Conservation (phyloP, 331 rosid species). For the Quercus lobata region DNA sequence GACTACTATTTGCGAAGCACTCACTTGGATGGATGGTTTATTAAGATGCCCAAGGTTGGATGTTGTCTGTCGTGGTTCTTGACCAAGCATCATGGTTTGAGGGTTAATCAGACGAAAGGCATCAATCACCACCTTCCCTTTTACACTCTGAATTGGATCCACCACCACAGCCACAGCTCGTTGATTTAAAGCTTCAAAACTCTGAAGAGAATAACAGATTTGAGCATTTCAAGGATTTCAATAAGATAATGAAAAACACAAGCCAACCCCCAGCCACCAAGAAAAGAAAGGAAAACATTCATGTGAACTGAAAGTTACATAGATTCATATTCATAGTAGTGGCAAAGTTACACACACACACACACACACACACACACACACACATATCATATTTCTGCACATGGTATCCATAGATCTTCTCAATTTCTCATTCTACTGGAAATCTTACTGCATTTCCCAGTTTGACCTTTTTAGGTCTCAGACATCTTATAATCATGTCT, state of each 20-base stretch:
- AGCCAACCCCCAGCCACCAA: background rate
- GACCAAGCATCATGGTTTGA: slow-evolving; percentile 98
- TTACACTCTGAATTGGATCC: slow-evolving; percentile 98
- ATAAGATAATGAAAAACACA: background rate
- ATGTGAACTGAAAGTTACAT: too few species aligned
- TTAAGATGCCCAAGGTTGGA: slow-evolving; percentile 96
- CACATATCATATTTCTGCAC: background rate
- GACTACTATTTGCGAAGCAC: slow-evolving; percentile 19
- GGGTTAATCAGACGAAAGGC: slow-evolving; percentile 96
- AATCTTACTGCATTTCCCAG: too few species aligned
- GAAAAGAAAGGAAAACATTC: too few species aligned
- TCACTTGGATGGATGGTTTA: slow-evolving; percentile 95
- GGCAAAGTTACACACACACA: too few species aligned
- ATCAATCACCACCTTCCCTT: slow-evolving; percentile 96
- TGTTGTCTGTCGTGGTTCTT: slow-evolving; percentile 95
- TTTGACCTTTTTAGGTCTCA: too few species aligned
- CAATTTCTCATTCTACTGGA: too few species aligned
- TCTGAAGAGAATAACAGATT: slow-evolving; percentile 35
- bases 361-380: background rate
- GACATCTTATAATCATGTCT: too few species aligned
- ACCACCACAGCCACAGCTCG: slow-evolving; percentile 99
- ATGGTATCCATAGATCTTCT: too few species aligned
- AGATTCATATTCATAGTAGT: too few species aligned
- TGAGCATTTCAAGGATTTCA: slow-evolving; percentile 5
- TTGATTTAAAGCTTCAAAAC: slow-evolving; percentile 97